Base-by-base conservation (phyloP, 257 asterid genomes). In the Handroanthus guayacan region DNA sequence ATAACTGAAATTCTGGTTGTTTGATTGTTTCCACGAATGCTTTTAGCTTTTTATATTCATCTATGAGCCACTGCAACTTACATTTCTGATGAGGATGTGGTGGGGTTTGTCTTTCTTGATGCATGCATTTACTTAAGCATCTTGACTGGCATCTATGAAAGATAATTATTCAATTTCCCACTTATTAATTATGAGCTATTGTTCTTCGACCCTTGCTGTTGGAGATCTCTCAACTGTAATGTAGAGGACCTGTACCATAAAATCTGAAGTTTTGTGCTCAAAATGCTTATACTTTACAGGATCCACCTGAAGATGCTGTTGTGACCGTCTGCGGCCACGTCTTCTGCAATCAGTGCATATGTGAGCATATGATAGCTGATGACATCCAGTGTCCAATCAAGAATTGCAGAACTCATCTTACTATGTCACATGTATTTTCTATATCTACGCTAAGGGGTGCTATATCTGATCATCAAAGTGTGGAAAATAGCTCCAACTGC, bases 261-360 rank as follows among this genome's bases (percentile, higher is more conserved):
- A 69, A 69, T 48, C 38, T 62, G 47, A 51, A 60, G 16, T 9
- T 75, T 67, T 9, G 37, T 67, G 75, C 52, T 69, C 54, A 52
- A 79, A 54, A 69, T 76, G 70, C 57, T 69, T 45, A 25, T 69
- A 36, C 14, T 39, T 80, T 80, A 63, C 88, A 93, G 99, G 99
- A 95, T 75, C 92, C 98, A 43, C 99, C 99, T 37, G 98, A 95
- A 90, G 99, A 91, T 80, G 94, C 97, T 67, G 96, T 90, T 75
- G 91, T 93, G 54, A 86, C 99, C 44, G 84, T 84, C 80, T 93
- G 99, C 78, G 98, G 97, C 48, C 99, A 95, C 39, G 96, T 92
- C 54, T 95, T 89, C 72, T 95, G 99, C 94, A 87, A 88, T 79
- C 98, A 92, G 87, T 95, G 99, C 85, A 88, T 95, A 86, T 82